Evolutionary conservation across 1,139 yeast species (phyloP), one percentile per base, ranked within the genome.

Genomic region (Lodderomyces margitis): DNA sequence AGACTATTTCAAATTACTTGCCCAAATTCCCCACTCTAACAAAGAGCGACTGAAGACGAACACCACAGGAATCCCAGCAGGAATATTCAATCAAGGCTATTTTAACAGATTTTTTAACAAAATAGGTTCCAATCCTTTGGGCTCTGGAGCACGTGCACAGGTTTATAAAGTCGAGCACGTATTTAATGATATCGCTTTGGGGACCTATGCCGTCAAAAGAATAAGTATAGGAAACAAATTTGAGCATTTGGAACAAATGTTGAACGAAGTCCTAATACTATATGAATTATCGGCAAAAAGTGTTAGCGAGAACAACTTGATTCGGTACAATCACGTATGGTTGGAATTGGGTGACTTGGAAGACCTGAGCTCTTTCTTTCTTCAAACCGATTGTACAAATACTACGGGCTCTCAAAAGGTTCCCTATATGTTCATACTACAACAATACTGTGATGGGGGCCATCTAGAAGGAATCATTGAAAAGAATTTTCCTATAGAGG

Each of bases 241-340:
- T 43, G 70, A 70, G 21, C 80, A 86, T 71, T 70, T 88, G 37
- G 77, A 79, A 42, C 82, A 79, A 50, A 91, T 86, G 6, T 67
- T 89, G 40, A 75, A 80, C 42, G 96, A 89, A 56, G 96, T 89
- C 3, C 77, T 84, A 51, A 77, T 88, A 36, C 55, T 76, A 23
- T 75, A 74, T 52, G 75, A 74, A 47, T 57, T 76, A 25, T 73
- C 73, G 0, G 64, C 54, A 14, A 58, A 62, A 36, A 71, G 73
- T 0, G 71, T 72, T 25, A 64, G 64, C 40, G 71, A 66, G 40
- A 63, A 79, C 19, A 87, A 88, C 57, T 70, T 88, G 51, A 87
- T 88, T 17, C 78, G 86, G 21, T 89, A 89, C 57, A 88, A 88
- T 56, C 96, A 89, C 62, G 96, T 88, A 24, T 89, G 97, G 96